Conservation (phyloP, 768 basidiomycete genomes). For the Termitomyces eurrhizus region DNA sequence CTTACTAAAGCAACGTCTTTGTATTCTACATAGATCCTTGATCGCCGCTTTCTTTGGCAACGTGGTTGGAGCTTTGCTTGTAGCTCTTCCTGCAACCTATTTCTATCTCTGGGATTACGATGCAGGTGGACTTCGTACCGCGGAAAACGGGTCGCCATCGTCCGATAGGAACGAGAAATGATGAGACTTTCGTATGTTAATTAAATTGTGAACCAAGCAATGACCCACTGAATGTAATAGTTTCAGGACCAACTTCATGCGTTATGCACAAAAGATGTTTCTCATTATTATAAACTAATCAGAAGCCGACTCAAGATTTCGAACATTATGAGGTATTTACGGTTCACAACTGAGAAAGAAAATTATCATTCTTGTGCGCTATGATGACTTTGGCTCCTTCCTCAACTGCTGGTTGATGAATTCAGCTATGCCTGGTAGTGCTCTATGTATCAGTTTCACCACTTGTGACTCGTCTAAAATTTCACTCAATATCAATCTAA, state of each 20-base stretch:
- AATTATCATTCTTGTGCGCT: neutral
- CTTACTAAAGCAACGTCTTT: neutral
- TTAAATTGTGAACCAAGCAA: neutral
- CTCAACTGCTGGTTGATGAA: constrained; percentile 42
- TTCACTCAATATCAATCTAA: neutral
- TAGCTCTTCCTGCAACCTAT: constrained; percentile 61
- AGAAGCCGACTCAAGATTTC: too few relatives aligned
- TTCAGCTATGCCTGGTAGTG: constrained; percentile 58
- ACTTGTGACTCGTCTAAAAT: constrained; percentile 62
- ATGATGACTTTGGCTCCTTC: neutral
- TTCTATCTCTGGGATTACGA: constrained; percentile 57
- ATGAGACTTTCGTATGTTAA: neutral
- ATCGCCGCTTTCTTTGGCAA: constrained; percentile 67
- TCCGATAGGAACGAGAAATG: neutral
- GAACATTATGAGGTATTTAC: too few relatives aligned
- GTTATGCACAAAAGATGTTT: neutral
- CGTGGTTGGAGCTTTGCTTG: constrained; percentile 58
- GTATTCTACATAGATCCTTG: constrained; percentile 38
- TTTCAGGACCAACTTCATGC: neutral
- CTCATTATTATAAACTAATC: neutral
- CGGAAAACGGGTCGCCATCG: constrained; percentile 29
- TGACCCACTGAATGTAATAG: neutral
- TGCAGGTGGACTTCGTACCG: constrained; percentile 31
- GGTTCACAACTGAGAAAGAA: neutral
- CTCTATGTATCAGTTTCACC: constrained; percentile 68